These are phyloP conservation scores for Exophiala lecanii-corni DNA, from an alignment of 2,329 filamentous ascomycete genomes.

Conservation along the genomic window DNA sequence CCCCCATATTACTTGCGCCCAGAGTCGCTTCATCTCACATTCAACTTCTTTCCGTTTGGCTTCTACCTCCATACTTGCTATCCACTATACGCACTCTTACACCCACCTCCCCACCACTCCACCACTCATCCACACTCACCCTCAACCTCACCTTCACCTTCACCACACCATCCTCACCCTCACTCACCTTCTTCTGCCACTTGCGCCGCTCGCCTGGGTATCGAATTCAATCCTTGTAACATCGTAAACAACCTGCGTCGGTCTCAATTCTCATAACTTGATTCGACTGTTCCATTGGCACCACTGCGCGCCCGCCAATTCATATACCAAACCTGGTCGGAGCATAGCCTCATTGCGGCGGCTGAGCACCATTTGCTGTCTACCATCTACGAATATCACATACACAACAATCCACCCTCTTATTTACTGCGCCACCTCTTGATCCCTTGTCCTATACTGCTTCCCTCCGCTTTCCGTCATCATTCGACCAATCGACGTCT, in stretches of 20 bases:
- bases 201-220: not conserved
- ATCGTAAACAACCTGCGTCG: not conserved
- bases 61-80: too few species aligned
- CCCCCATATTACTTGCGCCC: too few species aligned
- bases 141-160: not conserved
- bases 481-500: constrained; percentile 8
- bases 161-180: constrained; percentile 4
- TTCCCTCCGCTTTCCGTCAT: not conserved
- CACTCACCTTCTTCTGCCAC: not conserved
- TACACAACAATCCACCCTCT: too few species aligned
- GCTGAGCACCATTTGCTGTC: constrained; percentile 16
- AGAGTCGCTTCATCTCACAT: too few species aligned
- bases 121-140: not conserved
- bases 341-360: constrained; percentile 20
- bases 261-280: not conserved
- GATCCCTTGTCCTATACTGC: not conserved
- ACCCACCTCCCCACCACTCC: too few species aligned
- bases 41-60: too few species aligned
- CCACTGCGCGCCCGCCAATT: constrained; percentile 15
- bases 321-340: not conserved
- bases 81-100: too few species aligned
- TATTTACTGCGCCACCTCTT: not conserved
- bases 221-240: not conserved
- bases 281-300: constrained; percentile 4
- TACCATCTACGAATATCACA: constrained; percentile 1